phyloP scores from a whole-genome alignment of 192 early-diverging fungal species.

The Geranomyces michiganensis region DNA sequence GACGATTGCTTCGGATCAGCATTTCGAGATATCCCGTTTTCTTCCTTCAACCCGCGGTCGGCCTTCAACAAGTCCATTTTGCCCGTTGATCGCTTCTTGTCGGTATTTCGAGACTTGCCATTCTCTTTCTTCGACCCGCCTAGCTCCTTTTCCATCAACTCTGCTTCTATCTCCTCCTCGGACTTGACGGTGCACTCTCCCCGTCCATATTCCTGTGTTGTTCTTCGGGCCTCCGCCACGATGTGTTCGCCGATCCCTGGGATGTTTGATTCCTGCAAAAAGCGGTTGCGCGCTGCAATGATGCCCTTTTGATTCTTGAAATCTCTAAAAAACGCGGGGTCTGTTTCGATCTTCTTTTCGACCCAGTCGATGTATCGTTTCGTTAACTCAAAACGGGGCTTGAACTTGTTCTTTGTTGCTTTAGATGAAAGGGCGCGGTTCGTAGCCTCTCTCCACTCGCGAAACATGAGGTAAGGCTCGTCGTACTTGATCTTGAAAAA shows the following conservation, averaged over 20 bases:
- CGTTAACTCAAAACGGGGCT: slow-evolving; percentile 57
- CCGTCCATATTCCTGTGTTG: slow-evolving; percentile 33
- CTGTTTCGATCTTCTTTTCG: slow-evolving; percentile 51
- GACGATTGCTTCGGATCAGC: too few species aligned
- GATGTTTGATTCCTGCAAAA: slow-evolving; percentile 49
- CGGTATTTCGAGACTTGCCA: not conserved
- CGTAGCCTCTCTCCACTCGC: slow-evolving; percentile 96
- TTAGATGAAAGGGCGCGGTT: slow-evolving; percentile 52
- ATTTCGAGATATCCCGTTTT: not conserved
- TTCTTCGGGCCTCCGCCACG: slow-evolving; percentile 26
- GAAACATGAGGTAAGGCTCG: slow-evolving; percentile 90
- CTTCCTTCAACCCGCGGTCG: not conserved
- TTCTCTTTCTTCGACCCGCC: not conserved
- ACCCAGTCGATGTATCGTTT: slow-evolving; percentile 79
- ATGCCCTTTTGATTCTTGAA: slow-evolving; percentile 80
- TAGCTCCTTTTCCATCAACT: not conserved
- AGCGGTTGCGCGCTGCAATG: slow-evolving; percentile 76
- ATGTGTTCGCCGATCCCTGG: slow-evolving; percentile 23
- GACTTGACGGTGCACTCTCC: slow-evolving; percentile 30
- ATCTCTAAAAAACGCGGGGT: slow-evolving; percentile 68
- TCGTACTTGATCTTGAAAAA: slow-evolving; percentile 97
- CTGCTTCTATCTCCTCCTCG: slow-evolving; percentile 28
- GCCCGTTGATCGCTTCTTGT: not conserved
- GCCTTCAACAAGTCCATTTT: too few species aligned
- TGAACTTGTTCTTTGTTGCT: slow-evolving; percentile 44